Evolutionary conservation across 2,329 filamentous ascomycete species (phyloP).

Genomic region (Mycosphaerella sp.): DNA sequence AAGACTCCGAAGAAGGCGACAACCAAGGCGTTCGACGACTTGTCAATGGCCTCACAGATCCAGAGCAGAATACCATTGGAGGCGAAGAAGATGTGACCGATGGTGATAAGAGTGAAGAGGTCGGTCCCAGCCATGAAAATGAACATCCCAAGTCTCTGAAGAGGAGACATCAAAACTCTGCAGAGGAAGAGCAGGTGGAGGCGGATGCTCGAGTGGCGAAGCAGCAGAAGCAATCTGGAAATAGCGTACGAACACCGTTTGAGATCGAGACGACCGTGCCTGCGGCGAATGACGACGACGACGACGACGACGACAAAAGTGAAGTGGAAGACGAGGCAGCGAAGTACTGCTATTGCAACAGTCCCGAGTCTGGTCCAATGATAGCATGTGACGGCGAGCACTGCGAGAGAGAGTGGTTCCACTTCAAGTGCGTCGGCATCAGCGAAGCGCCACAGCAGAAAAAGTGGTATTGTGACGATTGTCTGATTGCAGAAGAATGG

Average conservation of each 20-base stretch:
- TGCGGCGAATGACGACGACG: background rate
- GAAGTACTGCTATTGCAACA: slow-evolving; percentile 22
- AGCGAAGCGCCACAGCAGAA: slow-evolving; percentile 49
- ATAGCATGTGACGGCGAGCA: slow-evolving; percentile 72
- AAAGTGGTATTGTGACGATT: slow-evolving; percentile 19
- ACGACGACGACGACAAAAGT: slow-evolving; percentile 3
- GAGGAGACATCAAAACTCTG: slow-evolving; percentile 4
- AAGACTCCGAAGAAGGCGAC: slow-evolving; percentile 35
- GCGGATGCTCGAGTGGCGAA: slow-evolving; percentile 4
- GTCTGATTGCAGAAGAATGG: background rate
- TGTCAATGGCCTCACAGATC: slow-evolving; percentile 29
- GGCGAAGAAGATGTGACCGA: slow-evolving; percentile 9
- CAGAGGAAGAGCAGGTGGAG: slow-evolving; percentile 5
- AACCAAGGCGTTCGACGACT: slow-evolving; percentile 30
- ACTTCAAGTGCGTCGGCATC: slow-evolving; percentile 68
- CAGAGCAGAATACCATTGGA: slow-evolving; percentile 18
- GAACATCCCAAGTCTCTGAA: slow-evolving; percentile 4
- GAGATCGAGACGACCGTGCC: slow-evolving; percentile 4
- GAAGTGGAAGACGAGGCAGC: background rate
- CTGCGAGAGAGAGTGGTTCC: slow-evolving; percentile 77
- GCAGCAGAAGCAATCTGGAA: slow-evolving; percentile 9
- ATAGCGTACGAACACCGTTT: background rate
- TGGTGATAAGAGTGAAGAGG: background rate
- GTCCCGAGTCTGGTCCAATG: slow-evolving; percentile 46
- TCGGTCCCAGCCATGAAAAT: slow-evolving; percentile 3